phyloP scores from a whole-genome alignment of 352 stramenopile species.

The Salisapilia sapeloensis region DNA sequence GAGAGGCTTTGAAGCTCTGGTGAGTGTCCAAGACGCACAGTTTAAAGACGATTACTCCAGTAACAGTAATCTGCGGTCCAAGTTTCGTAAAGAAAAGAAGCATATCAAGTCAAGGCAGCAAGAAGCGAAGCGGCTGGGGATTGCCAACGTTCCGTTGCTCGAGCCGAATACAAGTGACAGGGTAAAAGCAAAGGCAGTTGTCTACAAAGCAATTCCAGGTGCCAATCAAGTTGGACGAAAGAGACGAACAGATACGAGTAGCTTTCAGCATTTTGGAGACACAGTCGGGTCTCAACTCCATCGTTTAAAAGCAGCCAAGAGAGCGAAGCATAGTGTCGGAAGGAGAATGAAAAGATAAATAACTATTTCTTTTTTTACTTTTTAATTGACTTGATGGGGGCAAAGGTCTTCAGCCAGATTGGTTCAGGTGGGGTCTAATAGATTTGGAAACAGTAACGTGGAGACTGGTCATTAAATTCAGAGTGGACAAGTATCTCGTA shows the following conservation, averaged over 20 bases:
- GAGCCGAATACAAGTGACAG: slow-evolving; percentile 39
- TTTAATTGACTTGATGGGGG: too few species aligned
- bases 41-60: slow-evolving; percentile 53
- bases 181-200: slow-evolving; percentile 23
- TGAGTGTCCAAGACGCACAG: slow-evolving; percentile 34
- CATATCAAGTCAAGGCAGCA: slow-evolving; percentile 15
- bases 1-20: slow-evolving; percentile 26
- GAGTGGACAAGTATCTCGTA: too few species aligned
- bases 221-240: slow-evolving; percentile 1
- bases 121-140: slow-evolving; percentile 18
- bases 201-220: slow-evolving; percentile 32
- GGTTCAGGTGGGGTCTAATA: too few species aligned
- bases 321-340: too few species aligned
- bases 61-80: slow-evolving; percentile 31
- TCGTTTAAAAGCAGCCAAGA: slow-evolving; percentile 17
- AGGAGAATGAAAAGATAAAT: too few species aligned
- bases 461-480: too few species aligned
- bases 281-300: slow-evolving; percentile 26
- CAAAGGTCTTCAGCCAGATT: too few species aligned
- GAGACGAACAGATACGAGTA: slow-evolving; percentile 1
- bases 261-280: slow-evolving; percentile 52
- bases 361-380: too few species aligned
- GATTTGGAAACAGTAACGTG: too few species aligned
- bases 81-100: slow-evolving; percentile 46
- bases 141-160: slow-evolving; percentile 42